Conservation (phyloP, 2,329 filamentous ascomycete species). For the Trichophyton simii region DNA sequence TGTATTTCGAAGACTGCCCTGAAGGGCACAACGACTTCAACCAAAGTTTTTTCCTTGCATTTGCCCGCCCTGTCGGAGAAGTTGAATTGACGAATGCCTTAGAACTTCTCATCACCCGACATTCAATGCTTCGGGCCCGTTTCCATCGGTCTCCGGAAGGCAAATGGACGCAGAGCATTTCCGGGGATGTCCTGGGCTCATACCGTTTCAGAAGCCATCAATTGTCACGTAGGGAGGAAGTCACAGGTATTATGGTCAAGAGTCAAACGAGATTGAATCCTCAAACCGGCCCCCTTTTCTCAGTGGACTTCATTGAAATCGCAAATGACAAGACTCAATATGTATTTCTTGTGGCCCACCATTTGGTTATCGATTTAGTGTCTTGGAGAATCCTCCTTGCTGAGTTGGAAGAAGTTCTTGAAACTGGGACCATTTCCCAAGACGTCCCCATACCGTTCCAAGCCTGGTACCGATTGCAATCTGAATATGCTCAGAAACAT, state of each 20-base stretch:
- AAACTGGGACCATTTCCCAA: conserved; percentile 15
- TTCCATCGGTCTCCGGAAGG: conserved; percentile 17
- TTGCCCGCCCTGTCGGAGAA: conserved; percentile 19
- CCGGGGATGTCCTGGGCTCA: conserved; percentile 19
- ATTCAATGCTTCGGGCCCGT: conserved; percentile 29
- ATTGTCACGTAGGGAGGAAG: conserved; percentile 13
- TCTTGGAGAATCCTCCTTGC: conserved; percentile 31
- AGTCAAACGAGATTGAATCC: conserved; percentile 26
- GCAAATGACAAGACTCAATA: conserved; percentile 19
- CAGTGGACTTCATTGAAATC: conserved; percentile 31
- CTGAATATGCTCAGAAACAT: conserved; percentile 14
- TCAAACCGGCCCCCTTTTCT: conserved; percentile 29
- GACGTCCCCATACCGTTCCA: conserved; percentile 25
- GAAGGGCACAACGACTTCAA: conserved; percentile 28
- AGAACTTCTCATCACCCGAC: conserved; percentile 22
- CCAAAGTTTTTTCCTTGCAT: conserved; percentile 25
- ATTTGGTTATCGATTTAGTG: conserved; percentile 30
- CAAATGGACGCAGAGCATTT: conserved; percentile 21
- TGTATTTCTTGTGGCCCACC: conserved; percentile 27
- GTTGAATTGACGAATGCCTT: conserved; percentile 19
- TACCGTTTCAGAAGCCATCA: conserved; percentile 19
- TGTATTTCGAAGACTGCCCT: conserved; percentile 25
- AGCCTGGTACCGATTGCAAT: conserved; percentile 26
- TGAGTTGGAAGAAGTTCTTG: conserved; percentile 27
- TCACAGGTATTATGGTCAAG: conserved; percentile 18